phyloP scores from a whole-genome alignment of 306 rosid genomes.

The Gastrolobium bilobum region DNA sequence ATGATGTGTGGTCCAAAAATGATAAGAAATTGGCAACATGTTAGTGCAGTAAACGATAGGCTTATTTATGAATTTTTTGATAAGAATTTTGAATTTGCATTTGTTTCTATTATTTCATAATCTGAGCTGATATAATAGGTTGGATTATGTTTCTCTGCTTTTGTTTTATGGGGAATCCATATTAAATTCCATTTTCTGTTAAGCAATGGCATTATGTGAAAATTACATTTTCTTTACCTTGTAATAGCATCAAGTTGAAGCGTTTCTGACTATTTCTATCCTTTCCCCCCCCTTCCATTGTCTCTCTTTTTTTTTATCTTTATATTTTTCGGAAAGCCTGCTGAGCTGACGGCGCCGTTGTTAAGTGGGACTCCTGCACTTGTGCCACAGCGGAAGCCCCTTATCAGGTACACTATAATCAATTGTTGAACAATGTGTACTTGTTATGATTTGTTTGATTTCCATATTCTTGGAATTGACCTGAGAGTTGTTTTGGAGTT shows the following conservation, averaged over 20 bases:
- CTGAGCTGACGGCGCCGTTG: constrained; percentile 64
- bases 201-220: constrained; percentile 20
- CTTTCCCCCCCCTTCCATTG: neutral
- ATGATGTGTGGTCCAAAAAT: neutral
- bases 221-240: neutral
- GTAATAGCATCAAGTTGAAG: constrained; percentile 20
- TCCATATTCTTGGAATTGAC: neutral
- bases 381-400: constrained; percentile 68
- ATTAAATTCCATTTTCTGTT: constrained; percentile 7
- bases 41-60: neutral
- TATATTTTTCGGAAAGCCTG: constrained; percentile 60
- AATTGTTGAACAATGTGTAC: constrained; percentile 12
- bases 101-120: constrained; percentile 9
- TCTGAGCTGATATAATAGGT: neutral
- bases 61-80: neutral
- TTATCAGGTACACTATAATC: constrained; percentile 67
- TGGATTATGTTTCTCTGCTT: constrained; percentile 19
- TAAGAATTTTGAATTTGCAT: constrained; percentile 31
- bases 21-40: constrained; percentile 11
- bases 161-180: neutral
- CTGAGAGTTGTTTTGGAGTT: constrained; percentile 2
- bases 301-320: neutral
- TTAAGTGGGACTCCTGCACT: constrained; percentile 58
- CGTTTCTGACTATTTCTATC: constrained; percentile 34
- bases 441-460: constrained; percentile 25